Evolutionary conservation across 495 filamentous ascomycete species (phyloP), one percentile per base, ranked within the genome.

Genomic region (Xylaria grammica): DNA sequence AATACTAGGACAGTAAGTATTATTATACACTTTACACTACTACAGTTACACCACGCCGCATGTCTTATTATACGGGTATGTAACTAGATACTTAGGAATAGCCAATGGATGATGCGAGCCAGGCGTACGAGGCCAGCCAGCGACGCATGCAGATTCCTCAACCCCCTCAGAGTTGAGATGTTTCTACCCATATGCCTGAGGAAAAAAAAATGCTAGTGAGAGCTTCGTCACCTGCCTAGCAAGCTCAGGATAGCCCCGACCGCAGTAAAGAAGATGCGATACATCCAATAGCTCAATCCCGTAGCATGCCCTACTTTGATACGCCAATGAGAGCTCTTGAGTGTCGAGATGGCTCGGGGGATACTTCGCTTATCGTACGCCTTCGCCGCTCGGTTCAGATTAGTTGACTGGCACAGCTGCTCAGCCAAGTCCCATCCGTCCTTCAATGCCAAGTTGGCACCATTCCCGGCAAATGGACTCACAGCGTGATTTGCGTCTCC

Each of bases 401-500:
- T 50, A 2, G 15, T 36, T n/a, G 53, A 54, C 46, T 40, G 57
- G 54, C 67, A 69, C 10, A 79, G 56, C 19, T 70, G 67, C 53
- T 75, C 69, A 9, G 75, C 78, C 38, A 79, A 60, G 32, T 78
- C 74, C 73, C 75, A 79, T 10, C 69, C 78, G 58, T 81, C 78
- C 50, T 72, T 74, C 36, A 81, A 60, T 6, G 79, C 79, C 26
- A 81, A 30, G 57, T 78, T 79, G 10, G 76, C 79, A 6, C 79
- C 79, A 56, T 74, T 75, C 15, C 77, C 77, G n/a, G 77, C 79
- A 67, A 79, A 82, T 2, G 78, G 73, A 48, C 70, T 77, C 20
- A 82, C 75, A 1, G 77, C 78, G 57, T 82, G 80, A 62, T 80
- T 81, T 40, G 67, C 65, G 50, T 82, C 78, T 1, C 80, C 80